Evolutionary conservation across 257 asterid genomes (phyloP).

Genomic region (Petunia secreta): DNA sequence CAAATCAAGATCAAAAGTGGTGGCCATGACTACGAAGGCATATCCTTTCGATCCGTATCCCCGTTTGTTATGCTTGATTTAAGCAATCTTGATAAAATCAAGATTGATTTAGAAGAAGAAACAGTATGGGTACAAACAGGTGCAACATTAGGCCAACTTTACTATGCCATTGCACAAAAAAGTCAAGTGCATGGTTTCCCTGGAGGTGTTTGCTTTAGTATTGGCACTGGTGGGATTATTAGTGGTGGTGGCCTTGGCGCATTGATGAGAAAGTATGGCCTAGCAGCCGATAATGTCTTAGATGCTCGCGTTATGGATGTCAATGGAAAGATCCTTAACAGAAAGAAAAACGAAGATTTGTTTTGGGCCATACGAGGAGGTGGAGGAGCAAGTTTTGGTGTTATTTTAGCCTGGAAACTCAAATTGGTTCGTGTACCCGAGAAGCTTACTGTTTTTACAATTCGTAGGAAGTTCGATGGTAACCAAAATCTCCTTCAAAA

Average conservation of each 20-base stretch:
- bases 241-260: slow-evolving; percentile 17
- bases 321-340: slow-evolving; percentile 3
- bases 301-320: not conserved
- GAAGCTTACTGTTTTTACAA: slow-evolving; percentile 3
- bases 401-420: slow-evolving; percentile 17
- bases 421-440: slow-evolving; percentile 12
- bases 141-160: slow-evolving; percentile 30
- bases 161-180: slow-evolving; percentile 14
- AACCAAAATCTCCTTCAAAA: slow-evolving; percentile 2
- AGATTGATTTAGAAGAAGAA: not conserved
- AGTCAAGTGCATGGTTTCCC: slow-evolving; percentile 29
- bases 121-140: slow-evolving; percentile 34
- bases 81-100: slow-evolving; percentile 18
- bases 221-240: slow-evolving; percentile 31
- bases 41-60: slow-evolving; percentile 3
- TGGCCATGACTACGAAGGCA: slow-evolving; percentile 17
- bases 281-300: slow-evolving; percentile 20
- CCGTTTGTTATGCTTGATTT: slow-evolving; percentile 21
- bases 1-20: not conserved
- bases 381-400: slow-evolving; percentile 22
- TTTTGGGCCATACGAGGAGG: slow-evolving; percentile 24
- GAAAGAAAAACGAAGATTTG: not conserved
- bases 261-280: slow-evolving; percentile 7
- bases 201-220: slow-evolving; percentile 27
- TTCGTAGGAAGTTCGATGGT: slow-evolving; percentile 21